Evolutionary conservation across 2,329 filamentous ascomycete species (phyloP), one percentile per base, ranked within the genome.

Genomic region (Xylaria sp.): DNA sequence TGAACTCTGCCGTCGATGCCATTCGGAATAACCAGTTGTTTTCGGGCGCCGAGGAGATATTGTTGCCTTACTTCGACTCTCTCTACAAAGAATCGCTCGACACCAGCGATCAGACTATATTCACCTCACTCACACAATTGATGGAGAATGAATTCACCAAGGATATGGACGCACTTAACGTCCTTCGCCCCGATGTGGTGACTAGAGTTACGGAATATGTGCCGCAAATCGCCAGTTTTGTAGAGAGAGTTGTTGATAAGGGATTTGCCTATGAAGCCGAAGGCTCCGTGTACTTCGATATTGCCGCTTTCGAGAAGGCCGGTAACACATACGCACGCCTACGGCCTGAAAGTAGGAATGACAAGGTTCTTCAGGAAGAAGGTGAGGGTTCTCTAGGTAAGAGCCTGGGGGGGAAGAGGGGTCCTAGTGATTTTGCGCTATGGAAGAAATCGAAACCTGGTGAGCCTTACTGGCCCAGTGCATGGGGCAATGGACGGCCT

Each of bases 271-370:
- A 98, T 68, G 83, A 87, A 70, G 79, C 83, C 0, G 90, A 95
- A 68, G 93, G 93, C 0, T 96, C 92, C 0, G 92, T 98, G 0
- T 97, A 97, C 77, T 98, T 97, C 66, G 94, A 97, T 70, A 97
- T 96, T 66, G 81, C 83, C 4, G 87, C 91, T 0, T 98, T 97
- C 71, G 93, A 97, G 74, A 87, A 87, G 68, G 87, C 87, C 0
- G 93, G 93, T 0, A 93, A 97, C 74, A 85, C 87, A 2, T 98
- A 98, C 73, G 92, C 93, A 3, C 85, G 92, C 54, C 80, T 98
- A 25, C 88, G 93, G 59, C 94, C 94, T 0, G 92, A 93, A 80
- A 95, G 90, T 75, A 85, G 90, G 57, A 92, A 91, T 63, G 90
- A 98, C 77, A 90, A 92, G 73, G 88, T 88, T 3, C 80, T 97